Conservation (phyloP, 257 asterid genomes). For the Anisodus tanguticus region DNA sequence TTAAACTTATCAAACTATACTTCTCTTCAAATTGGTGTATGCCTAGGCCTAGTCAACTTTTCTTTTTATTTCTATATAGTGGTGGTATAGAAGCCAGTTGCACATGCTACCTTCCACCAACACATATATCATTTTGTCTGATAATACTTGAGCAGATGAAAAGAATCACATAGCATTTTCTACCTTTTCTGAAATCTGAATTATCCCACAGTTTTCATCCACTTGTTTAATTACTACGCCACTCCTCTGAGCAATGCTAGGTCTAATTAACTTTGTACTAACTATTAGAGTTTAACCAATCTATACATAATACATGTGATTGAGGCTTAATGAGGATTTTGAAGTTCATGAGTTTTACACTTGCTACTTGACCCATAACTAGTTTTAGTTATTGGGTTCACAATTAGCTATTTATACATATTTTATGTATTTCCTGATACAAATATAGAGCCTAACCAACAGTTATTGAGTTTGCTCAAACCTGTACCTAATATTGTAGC, state of each 20-base stretch:
- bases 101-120: neutral
- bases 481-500: too few species aligned
- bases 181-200: too few species aligned
- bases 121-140: neutral
- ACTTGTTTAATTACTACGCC: too few species aligned
- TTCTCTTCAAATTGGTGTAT: neutral
- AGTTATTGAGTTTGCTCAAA: too few species aligned
- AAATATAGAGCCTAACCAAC: neutral
- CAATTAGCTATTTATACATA: neutral
- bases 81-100: neutral
- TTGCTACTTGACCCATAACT: neutral
- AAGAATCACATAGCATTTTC: too few species aligned
- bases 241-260: neutral
- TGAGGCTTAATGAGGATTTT: neutral
- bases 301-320: neutral
- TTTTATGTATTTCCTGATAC: neutral
- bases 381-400: neutral
- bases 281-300: neutral
- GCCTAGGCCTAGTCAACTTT: neutral
- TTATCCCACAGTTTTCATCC: neutral
- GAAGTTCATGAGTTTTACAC: neutral
- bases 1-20: neutral
- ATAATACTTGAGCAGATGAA: too few species aligned
- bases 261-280: neutral
- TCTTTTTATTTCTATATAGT: neutral